Evolutionary conservation across 331 rosid species (phyloP), one percentile per base, ranked within the genome.

Genomic region (Acacia pycnantha): DNA sequence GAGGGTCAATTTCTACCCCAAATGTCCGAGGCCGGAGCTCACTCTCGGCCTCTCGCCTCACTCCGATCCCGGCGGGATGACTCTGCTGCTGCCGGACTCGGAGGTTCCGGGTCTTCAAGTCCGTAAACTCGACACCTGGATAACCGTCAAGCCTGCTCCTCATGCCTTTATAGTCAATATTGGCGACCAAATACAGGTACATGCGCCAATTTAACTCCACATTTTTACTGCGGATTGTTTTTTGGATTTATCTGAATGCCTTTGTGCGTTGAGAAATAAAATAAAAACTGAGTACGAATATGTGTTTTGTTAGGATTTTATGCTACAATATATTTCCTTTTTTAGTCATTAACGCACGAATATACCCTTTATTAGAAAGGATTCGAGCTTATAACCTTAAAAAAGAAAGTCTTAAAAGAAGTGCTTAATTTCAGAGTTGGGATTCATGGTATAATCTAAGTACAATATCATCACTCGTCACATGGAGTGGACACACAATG

Each of bases 121-220:
- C 3, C 88, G 86, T 0, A 87, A 76, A 67, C 56, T 47, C 11
- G 24, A 82, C 43, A 8, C 70, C 2, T 87, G 90, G 90, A 82
- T 87, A 3, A 87, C 90, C 0, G 90, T 87, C 11, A 87, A 84
- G 74, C 90, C 90, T 11, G 27, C 29, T 18, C 78, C 22, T 6
- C 84, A 87, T 72, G 90, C 90, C 54, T 87, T 87, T 33, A 82
- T 87, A 48, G 88, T 87, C 67, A 87, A 87, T 22, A 87, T 87
- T 70, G 90, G 90, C 11, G 90, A 87, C 73, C 90, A 87, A 24
- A 82, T 84, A 46, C 90, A 87, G 90, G 90, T 84, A 22, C 13
- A 48, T 50, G 19, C 10, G 26, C 33, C 18, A n/a, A 8, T 56
- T 56, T 56, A 8, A 33, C n/a, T 3, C 22, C 8, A 13, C 13